Base-by-base conservation (phyloP, 768 basidiomycete species). In the Tricholoma saponaceum region DNA sequence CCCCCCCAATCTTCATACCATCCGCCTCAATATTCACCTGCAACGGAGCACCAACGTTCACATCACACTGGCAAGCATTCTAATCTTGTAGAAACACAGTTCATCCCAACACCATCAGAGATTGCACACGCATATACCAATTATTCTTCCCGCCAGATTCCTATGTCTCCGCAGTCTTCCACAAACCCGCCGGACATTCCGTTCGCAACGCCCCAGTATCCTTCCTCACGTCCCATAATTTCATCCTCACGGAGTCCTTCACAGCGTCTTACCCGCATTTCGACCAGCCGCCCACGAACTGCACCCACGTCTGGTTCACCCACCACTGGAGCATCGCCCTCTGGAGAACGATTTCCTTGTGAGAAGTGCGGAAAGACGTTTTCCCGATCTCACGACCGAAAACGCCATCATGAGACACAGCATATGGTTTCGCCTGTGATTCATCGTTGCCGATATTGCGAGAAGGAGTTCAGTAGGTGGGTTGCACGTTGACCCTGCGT, bases 371-470 rank as follows among this genome's bases (percentile, higher is more conserved):
- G 85, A 53, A 87, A 87, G 71, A 86, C 88, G 23, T 92, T 92
- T 69, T 89, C 88, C 32, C 83, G 90, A 60, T 79, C 86, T 57
- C 89, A 91, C 70, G 90, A 92, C 72, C 82, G 87, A 62, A 89
- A 91, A 72, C 82, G 90, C 60, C 90, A 92, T 72, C 82, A 83
- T 62, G 89, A 90, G 70, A 89, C 86, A 14, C 86, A 89, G 64
- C 89, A 91, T 64, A 77, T 84, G 44, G 67, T 84, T 33, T 76
- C 79, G 13, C 85, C 87, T 20, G 77, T 84, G 57, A 73, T 83
- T 62, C 89, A 92, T 68, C 80, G 78, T 52, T 92, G 90, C 72
- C 80, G 79, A 25, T 85, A 77, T 68, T 92, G 90, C 71, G 78
- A 80, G 63, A 91, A 90, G 71, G 85, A 85, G 66, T 90, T 91